These are phyloP conservation scores for Simmondsia chinensis DNA, from an alignment of 148 eudicot genomes.

Conservation along the genomic window DNA sequence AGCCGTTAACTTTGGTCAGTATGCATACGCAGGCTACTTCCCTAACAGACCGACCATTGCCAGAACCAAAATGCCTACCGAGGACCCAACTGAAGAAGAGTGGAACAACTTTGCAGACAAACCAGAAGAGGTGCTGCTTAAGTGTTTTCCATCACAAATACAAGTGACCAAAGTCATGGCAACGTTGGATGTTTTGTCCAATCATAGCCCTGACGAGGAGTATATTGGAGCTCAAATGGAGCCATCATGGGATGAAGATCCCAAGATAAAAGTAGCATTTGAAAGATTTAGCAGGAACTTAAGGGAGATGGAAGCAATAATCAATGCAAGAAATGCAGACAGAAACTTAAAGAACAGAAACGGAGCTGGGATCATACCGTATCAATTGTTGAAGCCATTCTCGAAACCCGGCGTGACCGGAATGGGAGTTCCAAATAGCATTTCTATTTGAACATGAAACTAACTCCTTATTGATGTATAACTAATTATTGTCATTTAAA, in stretches of 20 bases:
- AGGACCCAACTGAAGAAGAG: slow-evolving; percentile 32
- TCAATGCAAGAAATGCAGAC: slow-evolving; percentile 49
- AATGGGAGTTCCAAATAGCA: slow-evolving; percentile 68
- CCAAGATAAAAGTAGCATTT: slow-evolving; percentile 29
- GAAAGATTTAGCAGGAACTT: slow-evolving; percentile 34
- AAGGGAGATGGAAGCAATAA: slow-evolving; percentile 39
- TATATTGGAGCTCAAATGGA: slow-evolving; percentile 45
- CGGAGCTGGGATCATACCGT: slow-evolving; percentile 68
- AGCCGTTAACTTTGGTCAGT: slow-evolving; percentile 83
- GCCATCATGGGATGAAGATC: slow-evolving; percentile 39
- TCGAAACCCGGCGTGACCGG: slow-evolving; percentile 64
- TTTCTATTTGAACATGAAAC: slow-evolving; percentile 32
- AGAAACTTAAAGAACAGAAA: slow-evolving; percentile 30
- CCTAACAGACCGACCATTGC: slow-evolving; percentile 65
- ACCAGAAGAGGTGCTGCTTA: slow-evolving; percentile 26
- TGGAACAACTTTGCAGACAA: slow-evolving; percentile 24
- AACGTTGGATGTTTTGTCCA: slow-evolving; percentile 45
- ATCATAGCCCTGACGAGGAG: slow-evolving; percentile 69
- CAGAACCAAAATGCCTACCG: slow-evolving; percentile 51
- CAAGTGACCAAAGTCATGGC: slow-evolving; percentile 61
- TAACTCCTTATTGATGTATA: not conserved
- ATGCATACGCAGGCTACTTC: slow-evolving; percentile 51
- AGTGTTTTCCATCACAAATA: slow-evolving; percentile 46
- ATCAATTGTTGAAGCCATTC: slow-evolving; percentile 57
- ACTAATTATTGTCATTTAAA: too few species aligned